Conservation (phyloP, 2,329 filamentous ascomycete species). For the Paraphoma chrysanthemicola region DNA sequence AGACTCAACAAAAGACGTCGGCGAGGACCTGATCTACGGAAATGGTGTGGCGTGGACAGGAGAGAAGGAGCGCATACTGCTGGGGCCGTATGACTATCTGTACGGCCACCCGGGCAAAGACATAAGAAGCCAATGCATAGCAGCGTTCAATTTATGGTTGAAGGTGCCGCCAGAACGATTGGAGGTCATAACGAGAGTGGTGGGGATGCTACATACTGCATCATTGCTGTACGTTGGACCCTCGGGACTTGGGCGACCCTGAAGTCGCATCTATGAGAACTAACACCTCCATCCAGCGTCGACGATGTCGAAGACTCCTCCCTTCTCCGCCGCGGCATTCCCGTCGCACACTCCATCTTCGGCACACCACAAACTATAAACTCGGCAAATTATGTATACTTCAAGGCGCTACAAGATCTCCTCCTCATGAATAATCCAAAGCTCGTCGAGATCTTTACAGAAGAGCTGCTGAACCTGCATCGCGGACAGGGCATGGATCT, state of each 20-base stretch:
- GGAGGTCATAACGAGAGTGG: conserved; percentile 76
- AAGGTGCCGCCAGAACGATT: conserved; percentile 74
- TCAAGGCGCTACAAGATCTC: conserved; percentile 77
- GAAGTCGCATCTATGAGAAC: background rate
- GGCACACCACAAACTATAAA: conserved; percentile 90
- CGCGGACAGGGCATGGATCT: conserved; percentile 90
- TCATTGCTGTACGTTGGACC: conserved; percentile 66
- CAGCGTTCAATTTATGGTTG: conserved; percentile 81
- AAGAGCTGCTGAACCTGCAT: conserved; percentile 85
- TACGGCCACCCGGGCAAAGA: conserved; percentile 82
- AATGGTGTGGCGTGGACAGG: conserved; percentile 65
- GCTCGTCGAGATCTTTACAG: conserved; percentile 75
- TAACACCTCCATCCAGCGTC: conserved; percentile 50
- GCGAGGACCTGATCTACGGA: conserved; percentile 51
- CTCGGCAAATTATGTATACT: conserved; percentile 89
- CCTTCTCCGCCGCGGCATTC: conserved; percentile 76
- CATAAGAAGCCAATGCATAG: conserved; percentile 79
- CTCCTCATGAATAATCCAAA: conserved; percentile 72
- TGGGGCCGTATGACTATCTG: conserved; percentile 83
- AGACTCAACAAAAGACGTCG: conserved; percentile 34
- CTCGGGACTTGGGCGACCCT: background rate
- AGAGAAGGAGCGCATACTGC: conserved; percentile 78
- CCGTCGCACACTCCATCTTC: conserved; percentile 84
- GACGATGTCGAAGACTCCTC: conserved; percentile 90
- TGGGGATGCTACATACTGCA: conserved; percentile 86